A percentile compares a stretch with the other conserved stretches of the same genome.
phyloP scores from a whole-genome alignment of 306 rosid species.

The Vigna unguiculata region DNA sequence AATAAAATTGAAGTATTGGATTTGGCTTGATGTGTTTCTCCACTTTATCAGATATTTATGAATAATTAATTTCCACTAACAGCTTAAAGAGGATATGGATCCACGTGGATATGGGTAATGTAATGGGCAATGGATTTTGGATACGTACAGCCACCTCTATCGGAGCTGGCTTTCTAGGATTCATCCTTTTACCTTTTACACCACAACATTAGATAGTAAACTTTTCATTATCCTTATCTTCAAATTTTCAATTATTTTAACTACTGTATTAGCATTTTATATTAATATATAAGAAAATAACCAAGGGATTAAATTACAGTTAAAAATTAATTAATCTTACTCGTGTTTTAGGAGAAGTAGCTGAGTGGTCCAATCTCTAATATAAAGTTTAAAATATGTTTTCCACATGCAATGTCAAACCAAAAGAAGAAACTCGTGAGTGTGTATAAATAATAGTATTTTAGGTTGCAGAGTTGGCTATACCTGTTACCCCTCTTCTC shows the following conservation, averaged over 20 bases:
- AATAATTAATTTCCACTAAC: background rate
- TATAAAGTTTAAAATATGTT: background rate
- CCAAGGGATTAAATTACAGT: background rate
- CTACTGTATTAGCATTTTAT: background rate
- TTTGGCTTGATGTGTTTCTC: no score
- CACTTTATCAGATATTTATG: background rate
- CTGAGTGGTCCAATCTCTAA: background rate
- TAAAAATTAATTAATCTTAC: background rate
- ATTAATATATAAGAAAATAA: background rate
- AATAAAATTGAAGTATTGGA: no score
- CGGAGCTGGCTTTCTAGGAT: background rate
- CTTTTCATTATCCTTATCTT: slow-evolving; percentile 23
- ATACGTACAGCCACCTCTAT: slow-evolving; percentile 14
- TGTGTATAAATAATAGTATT: background rate
- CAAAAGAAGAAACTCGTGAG: no score
- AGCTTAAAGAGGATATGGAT: slow-evolving; percentile 34
- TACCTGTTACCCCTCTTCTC: background rate
- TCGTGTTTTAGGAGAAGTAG: background rate
- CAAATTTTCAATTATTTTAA: background rate
- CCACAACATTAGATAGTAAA: background rate
- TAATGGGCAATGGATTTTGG: background rate
- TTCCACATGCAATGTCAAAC: background rate
- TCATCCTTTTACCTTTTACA: background rate
- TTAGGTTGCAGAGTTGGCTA: background rate
- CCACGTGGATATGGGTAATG: slow-evolving; percentile 36